Evolutionary conservation across 2,329 filamentous ascomycete genomes (phyloP).

Genomic region (Cercospora nicotianae): DNA sequence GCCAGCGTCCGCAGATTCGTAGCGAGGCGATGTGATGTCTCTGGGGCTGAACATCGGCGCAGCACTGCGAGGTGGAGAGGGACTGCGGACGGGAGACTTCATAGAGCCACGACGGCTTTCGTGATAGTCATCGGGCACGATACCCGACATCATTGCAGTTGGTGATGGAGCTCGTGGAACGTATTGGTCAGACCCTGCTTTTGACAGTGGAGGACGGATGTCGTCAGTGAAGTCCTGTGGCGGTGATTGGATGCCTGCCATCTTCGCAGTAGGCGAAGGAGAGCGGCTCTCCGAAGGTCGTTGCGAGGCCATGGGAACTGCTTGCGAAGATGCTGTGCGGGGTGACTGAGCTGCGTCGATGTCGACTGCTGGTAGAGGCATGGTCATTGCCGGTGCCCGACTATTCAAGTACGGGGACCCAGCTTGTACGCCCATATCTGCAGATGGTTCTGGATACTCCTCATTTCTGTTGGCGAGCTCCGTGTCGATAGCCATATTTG

Average conservation of each 20-base stretch:
- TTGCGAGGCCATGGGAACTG: constrained; percentile 12
- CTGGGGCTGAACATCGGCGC: constrained; percentile 10
- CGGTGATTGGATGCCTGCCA: constrained; percentile 9
- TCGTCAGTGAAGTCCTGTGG: constrained; percentile 2
- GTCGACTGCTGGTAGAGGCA: constrained; percentile 17
- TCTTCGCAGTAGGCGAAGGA: constrained; percentile 9
- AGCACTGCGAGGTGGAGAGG: constrained; percentile 1
- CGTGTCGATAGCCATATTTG: constrained; percentile 9
- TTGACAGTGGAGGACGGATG: constrained; percentile 10
- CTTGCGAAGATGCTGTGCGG: constrained; percentile 21
- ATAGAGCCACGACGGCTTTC: constrained; percentile 9
- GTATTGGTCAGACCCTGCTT: constrained; percentile 16
- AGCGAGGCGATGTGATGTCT: constrained; percentile 5
- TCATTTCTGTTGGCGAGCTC: constrained; percentile 6
- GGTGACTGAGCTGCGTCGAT: constrained; percentile 12
- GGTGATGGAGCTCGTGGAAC: constrained; percentile 13
- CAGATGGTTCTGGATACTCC: constrained; percentile 4
- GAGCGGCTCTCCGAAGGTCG: background rate
- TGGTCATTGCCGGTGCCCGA: constrained; percentile 9
- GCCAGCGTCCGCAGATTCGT: constrained; percentile 11
- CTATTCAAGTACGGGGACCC: background rate
- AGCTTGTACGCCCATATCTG: constrained; percentile 11
- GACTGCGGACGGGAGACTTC: constrained; percentile 9
- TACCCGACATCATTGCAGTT: constrained; percentile 19
- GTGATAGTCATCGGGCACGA: constrained; percentile 14